A percentile compares a stretch with the other conserved stretches of the same genome.
phyloP scores from a whole-genome alignment of 768 basidiomycete genomes.

The Tulasnella sp. region DNA sequence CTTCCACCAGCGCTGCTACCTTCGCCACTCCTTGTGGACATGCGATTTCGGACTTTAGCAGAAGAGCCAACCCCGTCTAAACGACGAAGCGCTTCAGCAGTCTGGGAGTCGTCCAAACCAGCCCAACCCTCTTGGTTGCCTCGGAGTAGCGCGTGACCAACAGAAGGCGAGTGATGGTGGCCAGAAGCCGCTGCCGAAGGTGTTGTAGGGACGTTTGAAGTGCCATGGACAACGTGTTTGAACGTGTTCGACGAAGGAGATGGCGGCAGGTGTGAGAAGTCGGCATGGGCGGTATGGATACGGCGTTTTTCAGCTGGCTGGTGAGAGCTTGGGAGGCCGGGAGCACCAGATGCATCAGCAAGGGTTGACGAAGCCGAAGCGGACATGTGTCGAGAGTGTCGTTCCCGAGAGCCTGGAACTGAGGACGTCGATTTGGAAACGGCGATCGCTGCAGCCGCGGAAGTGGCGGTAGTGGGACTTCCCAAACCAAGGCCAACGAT shows the following conservation, averaged over 20 bases:
- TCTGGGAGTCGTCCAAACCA: conserved; percentile 79
- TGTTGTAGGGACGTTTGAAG: conserved; percentile 47
- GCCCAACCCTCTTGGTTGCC: conserved; percentile 85
- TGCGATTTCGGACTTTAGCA: conserved; percentile 38
- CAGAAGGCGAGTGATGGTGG: conserved; percentile 35
- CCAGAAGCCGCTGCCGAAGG: conserved; percentile 41
- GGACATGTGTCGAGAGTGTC: conserved; percentile 63
- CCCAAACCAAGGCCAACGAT: conserved; percentile 19
- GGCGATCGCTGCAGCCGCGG: background rate
- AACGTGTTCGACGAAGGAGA: conserved; percentile 89
- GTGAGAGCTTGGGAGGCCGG: too few species aligned
- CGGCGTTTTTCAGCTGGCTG: conserved; percentile 45
- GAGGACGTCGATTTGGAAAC: conserved; percentile 27
- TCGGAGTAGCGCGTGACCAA: conserved; percentile 78
- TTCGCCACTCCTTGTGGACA: conserved; percentile 52
- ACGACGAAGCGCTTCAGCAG: conserved; percentile 86
- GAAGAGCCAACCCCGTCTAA: conserved; percentile 69
- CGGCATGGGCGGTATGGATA: conserved; percentile 52
- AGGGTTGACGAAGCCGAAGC: conserved; percentile 35
- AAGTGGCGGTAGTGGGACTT: conserved; percentile 12
- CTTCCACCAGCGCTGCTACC: conserved; percentile 61
- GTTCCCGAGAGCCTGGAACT: background rate
- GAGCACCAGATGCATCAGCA: background rate
- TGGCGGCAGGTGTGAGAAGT: conserved; percentile 86
- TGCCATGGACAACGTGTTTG: conserved; percentile 53